A percentile compares a stretch with the other conserved stretches of the same genome.
phyloP scores from a whole-genome alignment of 2,329 filamentous ascomycete species.

The Alternaria infectoria region DNA sequence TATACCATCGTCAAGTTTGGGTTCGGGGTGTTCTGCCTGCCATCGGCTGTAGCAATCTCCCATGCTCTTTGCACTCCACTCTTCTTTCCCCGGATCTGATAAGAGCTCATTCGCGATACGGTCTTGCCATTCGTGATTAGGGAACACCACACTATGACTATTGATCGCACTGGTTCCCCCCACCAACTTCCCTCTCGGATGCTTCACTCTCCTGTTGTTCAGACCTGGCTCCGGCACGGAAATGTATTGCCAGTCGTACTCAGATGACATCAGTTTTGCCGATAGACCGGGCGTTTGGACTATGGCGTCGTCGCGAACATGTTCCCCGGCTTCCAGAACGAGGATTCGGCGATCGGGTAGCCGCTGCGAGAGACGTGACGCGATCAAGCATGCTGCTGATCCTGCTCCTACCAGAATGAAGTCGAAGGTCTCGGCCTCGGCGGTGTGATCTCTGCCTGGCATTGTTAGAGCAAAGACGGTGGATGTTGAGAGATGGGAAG shows the following conservation, averaged over 20 bases:
- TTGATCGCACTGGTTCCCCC: constrained; percentile 29
- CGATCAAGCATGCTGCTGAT: constrained; percentile 24
- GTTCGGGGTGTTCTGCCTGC: constrained; percentile 7
- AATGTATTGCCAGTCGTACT: constrained; percentile 19
- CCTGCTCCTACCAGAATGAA: constrained; percentile 23
- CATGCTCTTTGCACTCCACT: constrained; percentile 20
- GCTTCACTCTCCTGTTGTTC: constrained; percentile 18
- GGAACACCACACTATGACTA: constrained; percentile 27
- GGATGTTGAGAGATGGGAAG: not conserved
- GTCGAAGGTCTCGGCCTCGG: constrained; percentile 13
- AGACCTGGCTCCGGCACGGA: constrained; percentile 19
- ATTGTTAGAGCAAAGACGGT: not conserved
- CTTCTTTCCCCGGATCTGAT: constrained; percentile 7
- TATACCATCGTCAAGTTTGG: constrained; percentile 6
- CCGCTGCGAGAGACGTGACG: constrained; percentile 24
- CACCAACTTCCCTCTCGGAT: constrained; percentile 24
- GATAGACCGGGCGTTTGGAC: constrained; percentile 21
- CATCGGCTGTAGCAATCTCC: constrained; percentile 21
- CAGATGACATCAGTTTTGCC: constrained; percentile 5
- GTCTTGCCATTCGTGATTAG: constrained; percentile 26
- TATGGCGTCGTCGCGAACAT: constrained; percentile 21
- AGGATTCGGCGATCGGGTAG: constrained; percentile 17
- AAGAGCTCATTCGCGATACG: constrained; percentile 20
- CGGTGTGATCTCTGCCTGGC: not conserved
- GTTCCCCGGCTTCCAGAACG: constrained; percentile 24